phyloP scores from a whole-genome alignment of 2,329 filamentous ascomycete species.

The Chaetomium sp. region DNA sequence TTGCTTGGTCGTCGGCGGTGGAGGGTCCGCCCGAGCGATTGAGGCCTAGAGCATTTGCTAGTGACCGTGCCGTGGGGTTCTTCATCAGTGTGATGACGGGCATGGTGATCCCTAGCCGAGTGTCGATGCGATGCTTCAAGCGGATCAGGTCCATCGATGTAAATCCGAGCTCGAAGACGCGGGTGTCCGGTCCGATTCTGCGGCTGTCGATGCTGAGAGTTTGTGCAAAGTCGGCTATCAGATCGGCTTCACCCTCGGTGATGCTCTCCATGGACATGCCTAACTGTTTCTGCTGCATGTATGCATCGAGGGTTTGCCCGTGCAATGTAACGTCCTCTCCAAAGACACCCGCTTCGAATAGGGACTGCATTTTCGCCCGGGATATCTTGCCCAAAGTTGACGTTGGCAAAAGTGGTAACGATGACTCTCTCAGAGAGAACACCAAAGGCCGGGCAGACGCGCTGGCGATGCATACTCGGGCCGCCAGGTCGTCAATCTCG shows the following conservation, averaged over 20 bases:
- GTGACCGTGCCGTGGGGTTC: conserved; percentile 18
- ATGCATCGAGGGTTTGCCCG: neutral
- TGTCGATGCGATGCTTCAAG: conserved; percentile 8
- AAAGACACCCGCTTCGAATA: conserved; percentile 40
- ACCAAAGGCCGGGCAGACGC: neutral
- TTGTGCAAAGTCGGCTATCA: conserved; percentile 24
- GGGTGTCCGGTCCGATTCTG: neutral
- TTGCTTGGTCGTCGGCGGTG: too few relatives aligned
- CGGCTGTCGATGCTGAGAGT: neutral
- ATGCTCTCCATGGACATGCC: neutral
- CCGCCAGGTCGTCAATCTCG: conserved; percentile 27
- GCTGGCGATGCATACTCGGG: neutral
- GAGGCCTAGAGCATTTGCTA: conserved; percentile 10
- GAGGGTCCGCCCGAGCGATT: too few relatives aligned
- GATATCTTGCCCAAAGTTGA: conserved; percentile 48
- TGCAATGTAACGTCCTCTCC: neutral
- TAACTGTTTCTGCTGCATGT: neutral
- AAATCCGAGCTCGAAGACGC: neutral
- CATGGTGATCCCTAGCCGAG: neutral
- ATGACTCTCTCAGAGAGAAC: conserved; percentile 10
- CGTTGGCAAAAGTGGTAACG: conserved; percentile 38
- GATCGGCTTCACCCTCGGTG: neutral
- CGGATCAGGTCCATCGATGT: conserved; percentile 15
- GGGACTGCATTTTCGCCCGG: conserved; percentile 42
- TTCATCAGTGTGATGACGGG: conserved; percentile 19